Base-by-base conservation (phyloP, 192 early-diverging fungal genomes). In the Backusella luteola region DNA sequence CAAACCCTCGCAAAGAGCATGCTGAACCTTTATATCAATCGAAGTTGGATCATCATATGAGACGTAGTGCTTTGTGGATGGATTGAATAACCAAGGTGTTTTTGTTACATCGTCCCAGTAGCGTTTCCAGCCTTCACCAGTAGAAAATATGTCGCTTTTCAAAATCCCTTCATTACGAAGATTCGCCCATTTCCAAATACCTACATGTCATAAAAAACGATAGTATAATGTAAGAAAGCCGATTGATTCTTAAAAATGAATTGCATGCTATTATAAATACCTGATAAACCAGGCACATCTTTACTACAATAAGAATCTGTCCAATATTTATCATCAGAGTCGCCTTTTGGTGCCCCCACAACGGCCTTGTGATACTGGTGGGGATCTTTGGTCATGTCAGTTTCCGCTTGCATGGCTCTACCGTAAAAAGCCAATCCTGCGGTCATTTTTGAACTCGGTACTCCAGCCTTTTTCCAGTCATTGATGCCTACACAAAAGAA, bases 41-140 rank as follows among this genome's bases (percentile, higher is more conserved):
- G 92, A 93, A 38, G 84, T 77, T n/a, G 87, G 83, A 75, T 95
- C 94, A 73, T 95, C 94, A 76, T 94, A 95, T 11, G 92, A 92
- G 42, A 95, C 87, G 71, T 90, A 95, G 7, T 87, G 84, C 42
- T 90, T 89, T 75, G 83, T 85, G 8, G 83, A 76, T 11, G 87
- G 82, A 66, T 89, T 89, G 63, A 87, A 89, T 74, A 85, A 73
- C 84, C 89, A 88, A 35, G 89, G 89, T 23, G 86, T 87, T 36
- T 87, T 73, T 15, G 87, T 77, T 49, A 69, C 56, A 17, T 84
- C 73, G 74, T 92, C 89, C 89, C 87, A 89, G 66, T 86, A 70
- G 0, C 86, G 77, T 7, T 79, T 74, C 91, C 91, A 93, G 46
- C 89, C 88, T 63, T 78, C 81, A 46, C 84, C 85, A 26, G 85